These are phyloP conservation scores for Larix kaempferi DNA, from an alignment of 75 land plant species.

Conservation along the genomic window DNA sequence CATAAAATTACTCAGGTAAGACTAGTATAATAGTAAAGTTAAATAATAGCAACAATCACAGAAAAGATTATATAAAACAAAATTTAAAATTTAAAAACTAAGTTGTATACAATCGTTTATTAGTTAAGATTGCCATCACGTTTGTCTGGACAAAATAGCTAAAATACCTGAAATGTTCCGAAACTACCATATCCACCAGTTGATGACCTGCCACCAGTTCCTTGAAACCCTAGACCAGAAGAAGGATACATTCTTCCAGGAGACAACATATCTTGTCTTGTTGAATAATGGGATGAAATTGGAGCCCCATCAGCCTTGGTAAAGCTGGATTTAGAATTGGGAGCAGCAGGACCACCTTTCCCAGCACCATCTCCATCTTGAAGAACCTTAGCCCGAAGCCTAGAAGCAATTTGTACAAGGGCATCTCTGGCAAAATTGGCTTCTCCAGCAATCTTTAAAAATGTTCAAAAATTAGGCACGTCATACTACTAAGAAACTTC, in stretches of 20 bases:
- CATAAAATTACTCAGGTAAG: too few species aligned
- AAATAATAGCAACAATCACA: background rate
- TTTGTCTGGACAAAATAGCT: background rate
- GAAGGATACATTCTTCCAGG: slow-evolving; percentile 41
- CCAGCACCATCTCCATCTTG: slow-evolving; percentile 48
- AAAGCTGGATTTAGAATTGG: slow-evolving; percentile 40
- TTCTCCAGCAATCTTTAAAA: slow-evolving; percentile 86
- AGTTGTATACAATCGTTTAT: background rate
- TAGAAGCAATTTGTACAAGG: slow-evolving; percentile 70
- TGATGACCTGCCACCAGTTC: slow-evolving; percentile 32
- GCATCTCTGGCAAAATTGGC: slow-evolving; percentile 73
- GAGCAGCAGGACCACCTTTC: slow-evolving; percentile 17
- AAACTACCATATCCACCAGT: slow-evolving; percentile 44
- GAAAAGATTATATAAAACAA: background rate
- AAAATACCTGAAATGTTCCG: slow-evolving; percentile 41
- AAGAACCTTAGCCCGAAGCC: slow-evolving; percentile 71
- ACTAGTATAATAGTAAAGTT: background rate
- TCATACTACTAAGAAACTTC: background rate
- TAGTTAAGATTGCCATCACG: background rate
- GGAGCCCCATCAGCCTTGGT: slow-evolving; percentile 32
- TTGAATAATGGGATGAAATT: slow-evolving; percentile 40
- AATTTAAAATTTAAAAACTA: background rate
- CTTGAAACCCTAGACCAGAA: slow-evolving; percentile 45
- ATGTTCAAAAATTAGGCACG: background rate
- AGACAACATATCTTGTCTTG: slow-evolving; percentile 34